A percentile compares a stretch with the other conserved stretches of the same genome.
Conservation (phyloP, 768 basidiomycete genomes). For the Cystofilobasidium capitatum region DNA sequence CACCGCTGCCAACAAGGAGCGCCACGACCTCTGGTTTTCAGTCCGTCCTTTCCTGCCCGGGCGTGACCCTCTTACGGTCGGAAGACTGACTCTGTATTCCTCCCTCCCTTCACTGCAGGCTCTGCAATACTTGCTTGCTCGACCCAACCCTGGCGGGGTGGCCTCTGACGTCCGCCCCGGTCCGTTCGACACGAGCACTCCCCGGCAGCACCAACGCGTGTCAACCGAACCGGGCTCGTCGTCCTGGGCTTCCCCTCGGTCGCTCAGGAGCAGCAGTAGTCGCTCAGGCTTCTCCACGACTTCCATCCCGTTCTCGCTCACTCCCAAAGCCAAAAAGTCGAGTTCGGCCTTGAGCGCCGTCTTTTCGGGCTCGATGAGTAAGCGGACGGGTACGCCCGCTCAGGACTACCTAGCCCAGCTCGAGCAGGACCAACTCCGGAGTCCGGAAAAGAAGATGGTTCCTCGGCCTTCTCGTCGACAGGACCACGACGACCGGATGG, state of each 20-base stretch:
- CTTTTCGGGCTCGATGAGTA: slow-evolving; percentile 63
- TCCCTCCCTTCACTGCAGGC: slow-evolving; percentile 49
- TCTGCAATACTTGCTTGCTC: slow-evolving; percentile 74
- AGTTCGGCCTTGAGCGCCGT: slow-evolving; percentile 69
- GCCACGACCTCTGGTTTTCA: slow-evolving; percentile 94
- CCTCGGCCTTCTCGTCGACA: slow-evolving; percentile 31
- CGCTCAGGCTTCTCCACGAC: slow-evolving; percentile 49
- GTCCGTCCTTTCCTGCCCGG: slow-evolving; percentile 44
- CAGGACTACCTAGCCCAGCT: slow-evolving; percentile 73
- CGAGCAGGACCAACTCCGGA: slow-evolving; percentile 34
- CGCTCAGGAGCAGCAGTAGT: slow-evolving; percentile 29
- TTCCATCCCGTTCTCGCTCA: slow-evolving; percentile 57
- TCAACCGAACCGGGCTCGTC: slow-evolving; percentile 10
- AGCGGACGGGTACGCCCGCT: slow-evolving; percentile 82
- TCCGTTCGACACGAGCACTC: slow-evolving; percentile 14
- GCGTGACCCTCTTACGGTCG: background rate
- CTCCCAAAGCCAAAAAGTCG: slow-evolving; percentile 55
- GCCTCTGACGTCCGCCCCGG: slow-evolving; percentile 15
- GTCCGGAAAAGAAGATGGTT: slow-evolving; percentile 26
- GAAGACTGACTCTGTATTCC: slow-evolving; percentile 9
- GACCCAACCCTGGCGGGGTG: slow-evolving; percentile 46
- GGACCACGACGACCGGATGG: slow-evolving; percentile 28
- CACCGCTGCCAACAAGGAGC: slow-evolving; percentile 88
- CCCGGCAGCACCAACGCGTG: background rate
- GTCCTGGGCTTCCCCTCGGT: slow-evolving; percentile 7